These are phyloP conservation scores for Alternaria atra DNA, from an alignment of 2,329 filamentous ascomycete species.

Conservation along the genomic window DNA sequence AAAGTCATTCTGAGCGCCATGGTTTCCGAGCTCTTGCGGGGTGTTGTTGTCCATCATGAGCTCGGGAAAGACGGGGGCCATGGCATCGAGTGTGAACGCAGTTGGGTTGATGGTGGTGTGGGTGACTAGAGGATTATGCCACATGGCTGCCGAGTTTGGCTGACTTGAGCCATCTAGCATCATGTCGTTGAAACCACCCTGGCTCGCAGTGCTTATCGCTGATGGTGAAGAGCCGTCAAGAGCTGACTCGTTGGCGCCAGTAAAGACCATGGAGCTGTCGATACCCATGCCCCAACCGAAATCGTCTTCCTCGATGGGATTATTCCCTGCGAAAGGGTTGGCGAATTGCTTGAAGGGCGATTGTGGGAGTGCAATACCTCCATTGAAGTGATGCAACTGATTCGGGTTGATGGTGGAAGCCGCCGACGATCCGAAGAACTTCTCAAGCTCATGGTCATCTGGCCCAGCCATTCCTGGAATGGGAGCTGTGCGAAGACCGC, in stretches of 20 bases:
- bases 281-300: conserved; percentile 89
- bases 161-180: conserved; percentile 77
- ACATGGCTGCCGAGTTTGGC: conserved; percentile 49
- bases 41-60: conserved; percentile 73
- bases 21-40: conserved; percentile 76
- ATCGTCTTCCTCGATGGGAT: conserved; percentile 74
- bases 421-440: conserved; percentile 68
- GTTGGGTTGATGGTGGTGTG: conserved; percentile 72
- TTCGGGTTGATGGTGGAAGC: conserved; percentile 70
- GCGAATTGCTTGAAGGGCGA: conserved; percentile 57
- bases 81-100: conserved; percentile 78
- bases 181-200: conserved; percentile 88
- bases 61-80: conserved; percentile 78
- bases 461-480: conserved; percentile 57
- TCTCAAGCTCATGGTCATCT: conserved; percentile 74
- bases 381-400: conserved; percentile 85
- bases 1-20: conserved; percentile 73
- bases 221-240: conserved; percentile 95
- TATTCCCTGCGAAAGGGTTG: conserved; percentile 66
- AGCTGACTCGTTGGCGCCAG: conserved; percentile 75
- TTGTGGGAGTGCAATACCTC: conserved; percentile 70
- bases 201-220: conserved; percentile 92
- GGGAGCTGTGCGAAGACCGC: conserved; percentile 79
- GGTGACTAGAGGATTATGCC: conserved; percentile 64
- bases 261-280: conserved; percentile 68